phyloP scores from a whole-genome alignment of 306 rosid genomes.

The Rubus parviflorus region DNA sequence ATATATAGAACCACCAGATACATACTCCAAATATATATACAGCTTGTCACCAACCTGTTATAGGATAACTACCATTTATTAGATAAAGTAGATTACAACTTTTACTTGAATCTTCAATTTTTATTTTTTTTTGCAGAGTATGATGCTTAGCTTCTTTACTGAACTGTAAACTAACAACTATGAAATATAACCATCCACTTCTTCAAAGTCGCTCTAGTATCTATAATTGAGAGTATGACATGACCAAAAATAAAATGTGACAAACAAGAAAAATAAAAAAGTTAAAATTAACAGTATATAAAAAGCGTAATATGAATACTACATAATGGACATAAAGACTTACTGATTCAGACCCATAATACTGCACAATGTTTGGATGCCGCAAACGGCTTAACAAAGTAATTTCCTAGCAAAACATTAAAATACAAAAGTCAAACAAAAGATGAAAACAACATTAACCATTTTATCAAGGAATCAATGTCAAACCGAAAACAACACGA shows the following conservation, averaged over 20 bases:
- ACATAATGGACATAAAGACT: constrained; percentile 32
- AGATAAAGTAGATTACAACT: constrained; percentile 12
- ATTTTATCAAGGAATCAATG: constrained; percentile 1
- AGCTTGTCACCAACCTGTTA: constrained; percentile 82
- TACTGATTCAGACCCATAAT: constrained; percentile 88
- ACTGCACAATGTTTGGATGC: constrained; percentile 97
- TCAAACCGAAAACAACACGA: constrained; percentile 11
- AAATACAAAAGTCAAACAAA: constrained; percentile 28
- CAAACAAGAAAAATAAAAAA: constrained; percentile 12
- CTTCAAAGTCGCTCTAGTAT: neutral
- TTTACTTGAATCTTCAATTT: neutral
- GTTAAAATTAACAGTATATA: neutral
- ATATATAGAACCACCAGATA: constrained; percentile 95
- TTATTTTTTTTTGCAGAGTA: neutral
- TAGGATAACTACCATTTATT: constrained; percentile 34
- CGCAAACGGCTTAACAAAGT: constrained; percentile 83
- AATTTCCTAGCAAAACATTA: constrained; percentile 71
- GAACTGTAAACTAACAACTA: constrained; percentile 2
- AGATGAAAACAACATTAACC: constrained; percentile 23
- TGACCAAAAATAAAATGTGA: constrained; percentile 15
- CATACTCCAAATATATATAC: constrained; percentile 94
- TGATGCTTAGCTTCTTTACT: neutral
- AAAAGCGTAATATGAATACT: neutral
- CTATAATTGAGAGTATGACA: neutral
- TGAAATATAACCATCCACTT: neutral